Base-by-base conservation (phyloP, 1,284 basidiomycete genomes). In the Ganoderma lucidum region DNA sequence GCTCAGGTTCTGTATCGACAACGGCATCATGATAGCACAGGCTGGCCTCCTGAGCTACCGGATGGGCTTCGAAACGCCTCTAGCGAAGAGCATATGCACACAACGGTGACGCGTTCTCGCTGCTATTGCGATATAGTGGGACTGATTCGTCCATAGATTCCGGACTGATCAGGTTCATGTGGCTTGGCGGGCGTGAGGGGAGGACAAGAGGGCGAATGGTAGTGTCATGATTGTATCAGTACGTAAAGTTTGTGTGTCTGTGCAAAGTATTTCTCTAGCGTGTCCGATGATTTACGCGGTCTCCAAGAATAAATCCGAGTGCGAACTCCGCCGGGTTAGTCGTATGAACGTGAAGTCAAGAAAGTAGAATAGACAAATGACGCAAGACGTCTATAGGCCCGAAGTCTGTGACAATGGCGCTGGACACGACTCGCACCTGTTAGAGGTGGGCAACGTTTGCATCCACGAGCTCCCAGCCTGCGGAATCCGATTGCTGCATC, bases 11-110 rank as follows among this genome's bases (percentile, higher is more conserved):
- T 99, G 97, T 81, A 99, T 99, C 72, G 98, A 99, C 81, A 99
- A 99, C 77, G 98, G 98, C 2, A 97, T 99, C 77, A 99, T 99
- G 98, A 99, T 99, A 68, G 98, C 98, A 0, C 98, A 99, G 80
- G 98, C 98, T 2, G 97, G 97, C 35, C 84, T 99, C 61, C 85
- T 99, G 48, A 91, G 93, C 69, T 96, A 91, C 80, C 88, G 98
- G 6, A 99, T 98, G 96, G 97, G 97, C n/a, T 87, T 90, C 73
- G 81, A 82, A 60, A 98, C 96, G 1, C 87, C 92, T 2, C 77
- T 98, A 42, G 81, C 86, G 53, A 90, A 97, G 78, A 96, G 92
- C 68, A 92, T 89, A 44, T 96, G 95, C 74, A 98, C 96, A 6
- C 96, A 98, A 82, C 86, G 96, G 94, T 94, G 55, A 62, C 68